Percentiles rank a stretch among this genome's conserved stretches.
Conservation (phyloP, 208 protist species). For the Naegleria fowleri region DNA sequence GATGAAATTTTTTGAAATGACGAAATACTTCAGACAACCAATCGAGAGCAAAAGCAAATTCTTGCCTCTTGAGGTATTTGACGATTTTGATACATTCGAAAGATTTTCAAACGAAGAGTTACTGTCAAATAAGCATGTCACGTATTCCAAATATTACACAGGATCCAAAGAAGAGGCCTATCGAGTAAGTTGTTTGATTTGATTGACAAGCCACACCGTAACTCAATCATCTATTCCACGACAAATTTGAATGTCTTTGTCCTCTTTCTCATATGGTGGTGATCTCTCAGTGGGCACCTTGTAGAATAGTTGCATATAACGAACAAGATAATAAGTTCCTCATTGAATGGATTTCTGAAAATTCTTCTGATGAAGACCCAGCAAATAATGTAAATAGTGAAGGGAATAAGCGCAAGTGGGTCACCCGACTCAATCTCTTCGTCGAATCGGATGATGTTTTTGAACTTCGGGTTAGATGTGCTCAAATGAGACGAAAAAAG, state of each 20-base stretch:
- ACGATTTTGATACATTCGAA: neutral
- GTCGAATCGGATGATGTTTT: neutral
- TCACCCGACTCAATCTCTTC: neutral
- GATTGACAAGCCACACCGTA: neutral
- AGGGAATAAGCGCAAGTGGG: neutral
- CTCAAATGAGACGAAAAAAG: neutral
- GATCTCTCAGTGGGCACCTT: neutral
- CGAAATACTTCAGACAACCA: neutral
- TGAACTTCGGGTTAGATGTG: neutral
- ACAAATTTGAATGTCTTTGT: too few species aligned
- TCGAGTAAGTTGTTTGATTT: neutral
- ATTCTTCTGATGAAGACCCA: neutral
- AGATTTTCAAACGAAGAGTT: neutral
- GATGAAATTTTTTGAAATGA: neutral
- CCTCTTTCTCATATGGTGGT: too few species aligned
- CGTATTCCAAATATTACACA: neutral
- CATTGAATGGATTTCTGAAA: neutral
- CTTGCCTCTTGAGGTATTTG: conserved; percentile 9
- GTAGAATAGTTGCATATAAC: neutral
- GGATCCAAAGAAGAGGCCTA: neutral
- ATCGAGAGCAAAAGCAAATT: conserved; percentile 15
- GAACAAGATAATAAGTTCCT: neutral
- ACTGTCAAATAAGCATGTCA: neutral
- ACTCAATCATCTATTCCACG: too few species aligned
- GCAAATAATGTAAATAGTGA: neutral